phyloP scores from a whole-genome alignment of 2,329 filamentous ascomycete species.

The Phialophora verrucosa region DNA sequence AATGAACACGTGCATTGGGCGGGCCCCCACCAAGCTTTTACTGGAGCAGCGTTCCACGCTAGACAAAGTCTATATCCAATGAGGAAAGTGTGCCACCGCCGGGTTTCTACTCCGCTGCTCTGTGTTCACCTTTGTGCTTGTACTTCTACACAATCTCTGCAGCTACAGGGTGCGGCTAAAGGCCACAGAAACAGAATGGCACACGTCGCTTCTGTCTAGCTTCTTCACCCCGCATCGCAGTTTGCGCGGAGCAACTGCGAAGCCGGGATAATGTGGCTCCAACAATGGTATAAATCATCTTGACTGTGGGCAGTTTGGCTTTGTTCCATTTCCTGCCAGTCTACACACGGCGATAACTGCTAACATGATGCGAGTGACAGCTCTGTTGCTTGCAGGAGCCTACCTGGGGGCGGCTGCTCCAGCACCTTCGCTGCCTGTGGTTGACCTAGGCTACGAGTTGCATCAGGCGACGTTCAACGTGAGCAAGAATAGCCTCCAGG shows the following conservation, averaged over 20 bases:
- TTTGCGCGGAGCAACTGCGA: not conserved
- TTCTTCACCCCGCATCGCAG: constrained; percentile 1
- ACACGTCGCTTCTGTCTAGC: not conserved
- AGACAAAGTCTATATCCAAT: not conserved
- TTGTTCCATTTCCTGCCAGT: not conserved
- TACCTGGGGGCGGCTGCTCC: not conserved
- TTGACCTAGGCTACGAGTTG: constrained; percentile 61
- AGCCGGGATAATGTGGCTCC: not conserved
- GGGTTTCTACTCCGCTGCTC: not conserved
- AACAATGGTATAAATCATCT: not conserved
- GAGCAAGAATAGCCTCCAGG: not conserved
- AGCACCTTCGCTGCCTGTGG: constrained; percentile 39
- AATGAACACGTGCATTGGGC: not conserved
- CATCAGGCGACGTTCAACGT: constrained; percentile 50
- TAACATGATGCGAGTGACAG: constrained; percentile 3
- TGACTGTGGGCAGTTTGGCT: not conserved
- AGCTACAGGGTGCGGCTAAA: not conserved
- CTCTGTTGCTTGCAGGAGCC: constrained; percentile 12
- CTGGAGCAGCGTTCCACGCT: not conserved
- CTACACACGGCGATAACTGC: not conserved
- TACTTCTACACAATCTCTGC: not conserved
- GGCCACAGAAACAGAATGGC: not conserved
- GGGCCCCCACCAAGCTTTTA: not conserved
- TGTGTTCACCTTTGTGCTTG: not conserved
- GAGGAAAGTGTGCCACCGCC: not conserved